These are phyloP conservation scores for Colletotrichum abscissum DNA, from an alignment of 2,329 filamentous ascomycete species.

Conservation along the genomic window DNA sequence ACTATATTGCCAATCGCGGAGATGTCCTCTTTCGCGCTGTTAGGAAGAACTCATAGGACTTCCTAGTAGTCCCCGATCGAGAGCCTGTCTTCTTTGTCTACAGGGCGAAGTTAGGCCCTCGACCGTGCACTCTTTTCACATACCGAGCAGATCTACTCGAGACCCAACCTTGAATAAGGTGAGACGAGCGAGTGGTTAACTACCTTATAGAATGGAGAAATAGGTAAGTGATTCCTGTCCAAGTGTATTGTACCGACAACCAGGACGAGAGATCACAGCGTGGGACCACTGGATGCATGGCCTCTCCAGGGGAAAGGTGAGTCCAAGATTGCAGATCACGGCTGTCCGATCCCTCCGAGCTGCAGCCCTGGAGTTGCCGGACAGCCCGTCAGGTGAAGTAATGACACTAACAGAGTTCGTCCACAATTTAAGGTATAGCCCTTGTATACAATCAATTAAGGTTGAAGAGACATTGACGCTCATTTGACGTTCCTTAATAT, in stretches of 20 bases:
- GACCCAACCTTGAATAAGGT: no score
- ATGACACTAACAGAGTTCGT: background rate
- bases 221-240: background rate
- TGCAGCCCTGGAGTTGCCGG: background rate
- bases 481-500: background rate
- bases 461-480: background rate
- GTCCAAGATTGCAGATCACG: background rate
- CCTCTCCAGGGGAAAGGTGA: background rate
- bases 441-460: background rate
- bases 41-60: no score
- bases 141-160: no score
- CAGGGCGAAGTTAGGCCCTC: no score
- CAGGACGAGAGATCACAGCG: background rate
- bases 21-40: no score
- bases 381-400: background rate
- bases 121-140: no score
- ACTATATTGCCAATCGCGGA: no score
- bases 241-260: background rate
- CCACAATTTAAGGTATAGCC: background rate
- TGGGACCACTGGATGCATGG: background rate
- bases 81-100: no score
- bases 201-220: no score
- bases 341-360: background rate
- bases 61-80: no score
- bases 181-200: no score